These are phyloP conservation scores for Verticillium isaacii DNA, from an alignment of 2,329 filamentous ascomycete genomes.

Conservation along the genomic window DNA sequence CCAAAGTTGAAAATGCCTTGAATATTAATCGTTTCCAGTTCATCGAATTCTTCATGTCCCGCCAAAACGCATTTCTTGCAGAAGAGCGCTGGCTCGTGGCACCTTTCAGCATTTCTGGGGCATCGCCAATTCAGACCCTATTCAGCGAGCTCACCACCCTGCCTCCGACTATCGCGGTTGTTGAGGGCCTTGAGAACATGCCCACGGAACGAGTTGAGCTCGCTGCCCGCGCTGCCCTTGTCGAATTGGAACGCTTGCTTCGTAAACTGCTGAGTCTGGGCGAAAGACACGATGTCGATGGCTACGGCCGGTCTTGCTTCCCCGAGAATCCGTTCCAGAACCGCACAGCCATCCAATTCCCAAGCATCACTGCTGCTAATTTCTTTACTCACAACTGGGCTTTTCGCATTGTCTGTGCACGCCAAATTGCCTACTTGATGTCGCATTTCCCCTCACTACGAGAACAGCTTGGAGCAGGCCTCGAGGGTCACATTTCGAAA, in stretches of 20 bases:
- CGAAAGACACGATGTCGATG: constrained; percentile 4
- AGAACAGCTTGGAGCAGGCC: constrained; percentile 11
- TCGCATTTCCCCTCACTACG: background rate
- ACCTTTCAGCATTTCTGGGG: constrained; percentile 21
- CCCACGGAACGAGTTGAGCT: background rate
- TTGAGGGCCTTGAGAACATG: constrained; percentile 9
- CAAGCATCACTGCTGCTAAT: constrained; percentile 30
- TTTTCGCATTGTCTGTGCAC: constrained; percentile 28
- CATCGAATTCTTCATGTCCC: constrained; percentile 21
- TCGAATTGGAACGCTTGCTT: background rate
- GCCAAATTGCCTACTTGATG: constrained; percentile 18
- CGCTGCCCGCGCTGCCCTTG: background rate
- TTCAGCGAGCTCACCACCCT: constrained; percentile 22
- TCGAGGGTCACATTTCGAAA: constrained; percentile 14
- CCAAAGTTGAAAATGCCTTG: background rate
- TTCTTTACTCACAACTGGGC: constrained; percentile 31
- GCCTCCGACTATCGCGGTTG: constrained; percentile 19
- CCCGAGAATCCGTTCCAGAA: background rate
- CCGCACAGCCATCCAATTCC: constrained; percentile 20
- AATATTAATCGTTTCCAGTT: constrained; percentile 16
- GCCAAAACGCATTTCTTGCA: constrained; percentile 24
- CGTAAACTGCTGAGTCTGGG: constrained; percentile 4
- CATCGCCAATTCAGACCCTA: constrained; percentile 26
- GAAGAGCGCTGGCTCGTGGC: constrained; percentile 20
- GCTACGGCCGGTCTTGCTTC: background rate